Conservation (phyloP, 805 yeast species). For the Brettanomyces sp. region DNA sequence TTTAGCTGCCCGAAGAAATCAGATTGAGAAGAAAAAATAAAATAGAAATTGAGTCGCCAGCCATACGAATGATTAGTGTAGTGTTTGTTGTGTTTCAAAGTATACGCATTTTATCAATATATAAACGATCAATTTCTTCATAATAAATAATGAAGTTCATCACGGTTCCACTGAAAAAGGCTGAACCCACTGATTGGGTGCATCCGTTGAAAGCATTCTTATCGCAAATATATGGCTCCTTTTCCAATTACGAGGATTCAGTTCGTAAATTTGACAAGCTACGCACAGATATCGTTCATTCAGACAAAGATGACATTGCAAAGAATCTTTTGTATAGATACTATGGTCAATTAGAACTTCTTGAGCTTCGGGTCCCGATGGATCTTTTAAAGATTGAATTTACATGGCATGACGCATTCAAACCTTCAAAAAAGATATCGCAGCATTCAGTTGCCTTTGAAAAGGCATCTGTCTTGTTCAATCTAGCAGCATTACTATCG, state of each 20-base stretch:
- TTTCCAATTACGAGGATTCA: slow-evolving; percentile 49
- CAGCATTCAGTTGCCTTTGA: slow-evolving; percentile 83
- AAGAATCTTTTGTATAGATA: slow-evolving; percentile 55
- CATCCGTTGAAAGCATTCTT: slow-evolving; percentile 51
- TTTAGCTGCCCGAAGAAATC: no score
- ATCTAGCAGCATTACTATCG: slow-evolving; percentile 59
- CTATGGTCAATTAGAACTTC: slow-evolving; percentile 71
- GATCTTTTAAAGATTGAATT: slow-evolving; percentile 46
- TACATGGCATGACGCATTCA: slow-evolving; percentile 75
- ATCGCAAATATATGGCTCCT: slow-evolving; percentile 51
- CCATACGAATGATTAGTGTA: no score
- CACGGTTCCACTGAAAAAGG: slow-evolving; percentile 29
- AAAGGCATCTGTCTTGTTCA: slow-evolving; percentile 76
- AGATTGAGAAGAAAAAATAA: no score
- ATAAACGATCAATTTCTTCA: background rate
- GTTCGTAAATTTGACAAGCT: slow-evolving; percentile 44
- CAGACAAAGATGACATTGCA: slow-evolving; percentile 25
- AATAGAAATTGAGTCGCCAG: no score
- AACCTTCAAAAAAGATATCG: slow-evolving; percentile 33
- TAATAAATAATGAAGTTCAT: slow-evolving; percentile 17
- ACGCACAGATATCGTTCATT: slow-evolving; percentile 51
- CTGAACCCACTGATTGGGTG: slow-evolving; percentile 59
- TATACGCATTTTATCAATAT: no score
- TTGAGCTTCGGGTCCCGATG: slow-evolving; percentile 70
- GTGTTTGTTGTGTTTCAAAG: no score